These are phyloP conservation scores for Hypsizygus marmoreus DNA, from an alignment of 768 basidiomycete genomes.

Conservation along the genomic window DNA sequence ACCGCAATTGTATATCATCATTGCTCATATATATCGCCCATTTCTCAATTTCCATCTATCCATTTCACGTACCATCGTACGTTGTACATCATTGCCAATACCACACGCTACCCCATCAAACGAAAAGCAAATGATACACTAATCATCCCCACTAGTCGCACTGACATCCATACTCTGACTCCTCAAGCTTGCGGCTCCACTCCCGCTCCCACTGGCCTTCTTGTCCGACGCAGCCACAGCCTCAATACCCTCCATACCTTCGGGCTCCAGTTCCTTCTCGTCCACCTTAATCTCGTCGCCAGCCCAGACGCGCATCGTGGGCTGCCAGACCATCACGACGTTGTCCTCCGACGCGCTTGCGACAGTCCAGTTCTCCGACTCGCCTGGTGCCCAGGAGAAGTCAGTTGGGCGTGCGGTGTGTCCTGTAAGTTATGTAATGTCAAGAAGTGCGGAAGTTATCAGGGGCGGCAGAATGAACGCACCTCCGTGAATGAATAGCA, in stretches of 20 bases:
- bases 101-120: too few species aligned
- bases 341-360: conserved; percentile 95
- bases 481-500: conserved; percentile 96
- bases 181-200: conserved; percentile 43
- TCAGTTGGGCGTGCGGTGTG: conserved; percentile 91
- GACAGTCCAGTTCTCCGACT: conserved; percentile 81
- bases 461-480: conserved; percentile 28
- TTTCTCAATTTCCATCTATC: not conserved
- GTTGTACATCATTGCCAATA: too few species aligned
- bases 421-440: conserved; percentile 43
- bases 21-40: conserved; percentile 14
- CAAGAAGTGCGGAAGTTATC: conserved; percentile 1
- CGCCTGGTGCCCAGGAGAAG: conserved; percentile 92
- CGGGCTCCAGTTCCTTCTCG: conserved; percentile 81
- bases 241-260: conserved; percentile 78
- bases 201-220: conserved; percentile 33
- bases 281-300: conserved; percentile 86
- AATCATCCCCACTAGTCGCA: conserved; percentile 55
- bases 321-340: conserved; percentile 96
- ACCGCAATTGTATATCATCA: conserved; percentile 15
- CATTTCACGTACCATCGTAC: too few species aligned
- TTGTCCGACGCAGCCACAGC: conserved; percentile 27
- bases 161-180: conserved; percentile 68
- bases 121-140: not conserved
- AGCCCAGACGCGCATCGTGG: conserved; percentile 91